Base-by-base conservation (phyloP, 352 stramenopile species). In the Poterioochromonas sp. region DNA sequence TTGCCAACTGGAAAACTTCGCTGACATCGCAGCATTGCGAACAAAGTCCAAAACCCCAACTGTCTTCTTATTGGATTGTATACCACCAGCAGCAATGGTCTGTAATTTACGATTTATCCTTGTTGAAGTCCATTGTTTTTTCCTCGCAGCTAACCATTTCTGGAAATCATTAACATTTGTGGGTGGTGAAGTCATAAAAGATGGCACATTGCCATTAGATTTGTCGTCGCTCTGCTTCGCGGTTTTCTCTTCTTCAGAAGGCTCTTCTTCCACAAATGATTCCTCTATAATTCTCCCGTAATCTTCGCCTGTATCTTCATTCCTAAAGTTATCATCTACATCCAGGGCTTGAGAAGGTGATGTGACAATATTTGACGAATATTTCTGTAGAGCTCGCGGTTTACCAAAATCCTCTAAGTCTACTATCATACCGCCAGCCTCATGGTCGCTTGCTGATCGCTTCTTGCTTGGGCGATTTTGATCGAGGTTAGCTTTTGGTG, bases 1-100 rank as follows among this genome's bases (percentile, higher is more conserved):
- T 79, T 95, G 89, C 87, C 88, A 93, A 79, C 90, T 87, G 53
- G 85, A 83, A 35, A 85, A 79, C 18, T 43, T 76, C 20, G 49
- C 41, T 35, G 22, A 79, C 58, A 83, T 40, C 32, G 81, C 82
- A 34, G 87, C 85, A 78, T 89, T 85, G 35, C 83, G 82, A 18
- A 91, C 78, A 76, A 88, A 91, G 37, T 86, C 84, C 70, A 88
- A 80, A 79, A 91, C 53, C 63, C 77, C 78, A 35, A 29, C 54
- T n/a, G 54, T 37, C 20, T 37, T 69, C 49, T 82, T 82, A 26
- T 54, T 79, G 39, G 71, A 49, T 49, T 76, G 54, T n/a, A n/a
- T 35, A 43, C 43, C 12, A 15, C 18, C 62, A 20, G 62, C 62
- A n/a, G 29, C 18, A 15, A 15, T 15, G 11, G 62, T 35, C 62